Base-by-base conservation (phyloP, 1,139 yeast species). In the Waltiozyma sp. region DNA sequence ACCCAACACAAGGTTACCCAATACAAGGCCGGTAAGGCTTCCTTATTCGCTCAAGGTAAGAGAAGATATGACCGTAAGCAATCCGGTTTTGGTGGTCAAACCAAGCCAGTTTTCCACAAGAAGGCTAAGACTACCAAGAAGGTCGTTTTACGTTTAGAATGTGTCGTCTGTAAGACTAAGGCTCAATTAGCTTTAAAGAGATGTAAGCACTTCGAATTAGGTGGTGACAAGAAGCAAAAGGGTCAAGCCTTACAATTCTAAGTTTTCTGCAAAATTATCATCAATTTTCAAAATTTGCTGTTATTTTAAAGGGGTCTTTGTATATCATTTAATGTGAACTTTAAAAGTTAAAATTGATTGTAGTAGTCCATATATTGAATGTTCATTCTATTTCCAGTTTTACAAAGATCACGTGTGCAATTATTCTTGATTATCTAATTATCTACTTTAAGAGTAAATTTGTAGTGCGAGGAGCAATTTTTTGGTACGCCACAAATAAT, bases 1-100 rank as follows among this genome's bases (percentile, higher is more conserved):
- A 89, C 98, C 68, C 96, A 88, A 76, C 99, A 91, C 95, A 91
- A 91, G 83, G 98, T 91, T 67, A 89, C 98, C 73, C 99, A 91
- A 80, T 93, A 91, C 94, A 91, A 91, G 75, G 96, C 97, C 69
- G 98, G 98, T 77, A 91, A 91, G 80, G 97, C 97, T 70, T 89
- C 97, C 59, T 82, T 89, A 67, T 88, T 80, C 70, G 96, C 97
- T 63, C 97, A 91, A 79, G 99, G 99, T 83, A 93, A 93, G 89
- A 87, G 99, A 82, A 89, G 99, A 80, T 91, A 91, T 79, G 98
- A 93, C 93, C 95, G 99, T 76, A 91, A 91, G 78, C 98, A 91
- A 80, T 72, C 86, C 68, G 99, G 99, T 87, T 91, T 80, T 77
- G 99, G 99, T 86, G 99, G 99, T 86, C 99, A 91, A 80, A 91